Base-by-base conservation (phyloP, 257 asterid genomes). In the Thymus quinquecostatus region DNA sequence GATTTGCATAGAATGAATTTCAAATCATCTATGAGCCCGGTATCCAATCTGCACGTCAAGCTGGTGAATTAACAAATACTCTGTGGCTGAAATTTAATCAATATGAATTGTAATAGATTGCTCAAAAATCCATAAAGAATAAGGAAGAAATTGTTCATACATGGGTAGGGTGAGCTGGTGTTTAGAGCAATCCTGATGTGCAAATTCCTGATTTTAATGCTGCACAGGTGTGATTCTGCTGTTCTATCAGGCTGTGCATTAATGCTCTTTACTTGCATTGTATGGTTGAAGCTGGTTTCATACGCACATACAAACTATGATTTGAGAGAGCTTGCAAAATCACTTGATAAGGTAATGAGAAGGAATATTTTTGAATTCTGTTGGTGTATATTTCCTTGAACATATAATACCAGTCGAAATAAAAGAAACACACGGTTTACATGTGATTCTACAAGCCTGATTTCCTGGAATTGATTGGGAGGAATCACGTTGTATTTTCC, bases 241-340 rank as follows among this genome's bases (percentile, higher is more conserved):
- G 97, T 95, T 66, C 89, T 84, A 48, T 87, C 96, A 2, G 98
- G 99, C 44, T 96, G 80, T 67, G 80, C 85, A 5, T 79, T 95
- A 69, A 95, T 89, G 98, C 87, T 87, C 32, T 80, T 86, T 76
- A 77, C 97, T 72, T 86, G 92, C 86, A 82, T 83, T 70, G 95
- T 87, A 80, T 95, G 99, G 99, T 78, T 95, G 84, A 95, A 95
- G 85, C 80, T 92, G 88, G 86, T 95, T 43, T 95, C 98, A 3
- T 95, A 95, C 68, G 99, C 98, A 1, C 99, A 95, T 80, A 86
- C 98, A 70, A 95, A 85, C 74, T 87, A 89, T 76, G 99, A 95
- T 75, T 75, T 95, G 92, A 85, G 97, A 76, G 82, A 77, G 49
- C 90, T 92, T 64, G 83, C 83, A 55, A 86, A 87, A 75, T 88